phyloP scores from a whole-genome alignment of 495 filamentous ascomycete species.

The Durotheca rogersii region DNA sequence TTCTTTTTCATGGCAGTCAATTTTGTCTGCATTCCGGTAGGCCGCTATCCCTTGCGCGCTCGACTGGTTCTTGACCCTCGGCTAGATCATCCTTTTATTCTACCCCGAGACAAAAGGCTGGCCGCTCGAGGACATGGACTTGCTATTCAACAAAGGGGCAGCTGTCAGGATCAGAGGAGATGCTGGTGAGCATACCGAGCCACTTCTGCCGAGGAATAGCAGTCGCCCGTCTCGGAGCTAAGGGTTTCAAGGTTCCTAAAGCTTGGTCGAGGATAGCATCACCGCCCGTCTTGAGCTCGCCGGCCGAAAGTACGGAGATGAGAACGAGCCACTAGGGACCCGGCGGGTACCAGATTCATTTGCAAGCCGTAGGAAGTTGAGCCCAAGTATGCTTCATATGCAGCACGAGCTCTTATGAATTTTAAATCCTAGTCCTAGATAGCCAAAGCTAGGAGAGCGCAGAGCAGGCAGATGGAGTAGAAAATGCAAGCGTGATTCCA shows the following conservation, averaged over 20 bases:
- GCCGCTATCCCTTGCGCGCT: constrained; percentile 1
- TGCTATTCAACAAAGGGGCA: constrained; percentile 40
- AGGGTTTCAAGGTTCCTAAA: background rate
- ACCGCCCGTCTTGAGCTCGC: too few species aligned
- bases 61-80: background rate
- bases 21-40: constrained; percentile 48
- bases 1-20: constrained; percentile 61
- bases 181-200: constrained; percentile 20
- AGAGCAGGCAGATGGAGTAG: background rate
- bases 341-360: too few species aligned
- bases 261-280: background rate
- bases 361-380: too few species aligned
- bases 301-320: too few species aligned
- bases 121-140: constrained; percentile 55
- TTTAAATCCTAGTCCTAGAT: too few species aligned
- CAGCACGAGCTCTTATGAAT: too few species aligned
- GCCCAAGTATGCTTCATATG: too few species aligned
- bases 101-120: constrained; percentile 58
- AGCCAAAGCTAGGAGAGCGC: too few species aligned
- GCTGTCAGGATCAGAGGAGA: constrained; percentile 4
- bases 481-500: background rate
- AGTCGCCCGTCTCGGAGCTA: constrained; percentile 9
- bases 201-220: constrained; percentile 23
- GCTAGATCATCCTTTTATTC: constrained; percentile 45
- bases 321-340: too few species aligned